A percentile compares a stretch with the other conserved stretches of the same genome.
Conservation (phyloP, 1,284 basidiomycete genomes). For the Calocybe gambosa region DNA sequence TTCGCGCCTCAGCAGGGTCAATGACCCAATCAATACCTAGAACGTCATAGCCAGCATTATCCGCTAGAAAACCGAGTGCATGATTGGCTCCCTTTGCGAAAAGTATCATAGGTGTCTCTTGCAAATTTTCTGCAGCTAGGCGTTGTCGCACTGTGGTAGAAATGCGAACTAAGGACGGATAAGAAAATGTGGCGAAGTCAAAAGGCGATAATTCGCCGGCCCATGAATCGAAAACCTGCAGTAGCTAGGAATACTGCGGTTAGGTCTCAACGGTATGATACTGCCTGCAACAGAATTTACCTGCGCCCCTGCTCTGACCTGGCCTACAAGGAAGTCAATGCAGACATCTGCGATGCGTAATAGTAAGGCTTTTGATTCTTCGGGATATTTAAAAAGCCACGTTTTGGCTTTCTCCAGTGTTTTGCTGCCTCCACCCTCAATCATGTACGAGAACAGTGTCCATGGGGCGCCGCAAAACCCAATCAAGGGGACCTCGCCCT, state of each 20-base stretch:
- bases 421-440: conserved; percentile 89
- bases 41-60: conserved; percentile 72
- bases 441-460: conserved; percentile 97
- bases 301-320: conserved; percentile 91
- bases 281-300: conserved; percentile 35
- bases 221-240: conserved; percentile 96
- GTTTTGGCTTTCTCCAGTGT: conserved; percentile 85
- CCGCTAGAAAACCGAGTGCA: conserved; percentile 50
- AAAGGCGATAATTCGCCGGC: conserved; percentile 85
- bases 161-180: conserved; percentile 62
- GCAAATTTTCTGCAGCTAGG: conserved; percentile 50
- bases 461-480: conserved; percentile 95
- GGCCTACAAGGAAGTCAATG: conserved; percentile 83
- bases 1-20: conserved; percentile 65
- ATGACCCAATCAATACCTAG: conserved; percentile 89
- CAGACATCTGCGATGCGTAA: conserved; percentile 78
- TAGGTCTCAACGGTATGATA: conserved; percentile 1
- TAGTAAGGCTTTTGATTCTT: conserved; percentile 74
- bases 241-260: conserved; percentile 45
- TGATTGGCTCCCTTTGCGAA: conserved; percentile 92
- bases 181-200: conserved; percentile 76
- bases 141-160: conserved; percentile 55
- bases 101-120: conserved; percentile 74
- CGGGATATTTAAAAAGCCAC: conserved; percentile 88
- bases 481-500: conserved; percentile 87